Evolutionary conservation across 176 grass and related monocot genomes (phyloP).

Genomic region (Carex cristatella): DNA sequence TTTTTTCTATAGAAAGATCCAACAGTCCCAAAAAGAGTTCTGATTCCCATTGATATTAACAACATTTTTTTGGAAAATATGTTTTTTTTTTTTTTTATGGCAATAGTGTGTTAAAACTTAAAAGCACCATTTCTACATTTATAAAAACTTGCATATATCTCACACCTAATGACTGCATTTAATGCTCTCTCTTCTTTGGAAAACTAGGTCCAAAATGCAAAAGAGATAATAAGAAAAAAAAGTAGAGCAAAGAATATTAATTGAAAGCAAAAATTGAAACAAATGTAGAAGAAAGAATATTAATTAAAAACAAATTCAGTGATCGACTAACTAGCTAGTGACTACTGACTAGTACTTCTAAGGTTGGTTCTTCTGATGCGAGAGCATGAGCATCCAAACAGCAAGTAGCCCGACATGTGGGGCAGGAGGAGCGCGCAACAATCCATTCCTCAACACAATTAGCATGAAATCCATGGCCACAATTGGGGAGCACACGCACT

Average conservation of each 20-base stretch:
- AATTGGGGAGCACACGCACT: constrained; percentile 44
- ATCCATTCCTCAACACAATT: constrained; percentile 69
- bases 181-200: too few relatives aligned
- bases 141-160: neutral
- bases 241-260: neutral
- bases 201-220: neutral
- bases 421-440: constrained; percentile 37
- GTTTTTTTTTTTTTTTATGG: neutral
- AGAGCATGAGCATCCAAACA: neutral
- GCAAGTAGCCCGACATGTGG: constrained; percentile 45
- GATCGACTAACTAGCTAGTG: too few relatives aligned
- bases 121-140: neutral
- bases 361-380: constrained; percentile 18
- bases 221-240: neutral
- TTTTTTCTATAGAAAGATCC: neutral
- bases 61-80: neutral
- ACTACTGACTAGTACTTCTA: neutral
- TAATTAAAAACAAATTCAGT: neutral
- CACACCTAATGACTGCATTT: too few relatives aligned
- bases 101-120: neutral
- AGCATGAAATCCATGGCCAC: constrained; percentile 61
- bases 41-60: neutral
- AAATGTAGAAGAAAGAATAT: neutral
- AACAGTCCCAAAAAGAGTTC: neutral
- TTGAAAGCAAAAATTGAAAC: constrained; percentile 2